A percentile compares a stretch with the other conserved stretches of the same genome.
phyloP scores from a whole-genome alignment of 2,329 filamentous ascomycete genomes.

The Mollisiaceae sp. region DNA sequence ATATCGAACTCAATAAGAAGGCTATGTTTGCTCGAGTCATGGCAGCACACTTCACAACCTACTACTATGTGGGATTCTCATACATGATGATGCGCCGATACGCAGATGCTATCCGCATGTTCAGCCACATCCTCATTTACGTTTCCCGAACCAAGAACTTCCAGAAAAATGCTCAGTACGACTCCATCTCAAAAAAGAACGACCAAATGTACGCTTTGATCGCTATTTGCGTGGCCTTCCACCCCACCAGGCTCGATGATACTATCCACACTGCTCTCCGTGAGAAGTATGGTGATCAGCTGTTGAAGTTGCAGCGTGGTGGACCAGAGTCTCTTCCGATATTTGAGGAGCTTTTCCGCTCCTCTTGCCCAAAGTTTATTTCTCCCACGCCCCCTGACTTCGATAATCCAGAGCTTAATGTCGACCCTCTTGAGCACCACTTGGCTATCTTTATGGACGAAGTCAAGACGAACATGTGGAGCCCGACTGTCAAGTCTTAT shows the following conservation, averaged over 20 bases:
- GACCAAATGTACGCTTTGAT: slow-evolving; percentile 99
- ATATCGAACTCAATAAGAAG: slow-evolving; percentile 99
- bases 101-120: slow-evolving; percentile 99
- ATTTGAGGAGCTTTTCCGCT: slow-evolving; percentile 97
- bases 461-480: slow-evolving; percentile 99
- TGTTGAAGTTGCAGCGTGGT: slow-evolving; percentile 93
- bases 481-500: slow-evolving; percentile 97
- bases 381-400: slow-evolving; percentile 96
- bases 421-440: slow-evolving; percentile 97
- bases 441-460: slow-evolving; percentile 99
- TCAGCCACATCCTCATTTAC: slow-evolving; percentile 99
- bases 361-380: slow-evolving; percentile 99
- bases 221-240: slow-evolving; percentile 97
- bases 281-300: slow-evolving; percentile 99
- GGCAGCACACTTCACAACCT: slow-evolving; percentile 99
- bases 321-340: slow-evolving; percentile 94
- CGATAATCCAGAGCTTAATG: slow-evolving; percentile 92
- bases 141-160: slow-evolving; percentile 99
- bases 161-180: slow-evolving; percentile 98
- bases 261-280: slow-evolving; percentile 97
- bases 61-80: slow-evolving; percentile 99
- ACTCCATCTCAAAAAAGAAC: slow-evolving; percentile 99
- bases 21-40: slow-evolving; percentile 99
- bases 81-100: slow-evolving; percentile 99
- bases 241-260: slow-evolving; percentile 95